Percentiles rank a stretch among this genome's conserved stretches.
Evolutionary conservation across 352 stramenopile genomes (phyloP).

Genomic region (Phytophthora fragariae): DNA sequence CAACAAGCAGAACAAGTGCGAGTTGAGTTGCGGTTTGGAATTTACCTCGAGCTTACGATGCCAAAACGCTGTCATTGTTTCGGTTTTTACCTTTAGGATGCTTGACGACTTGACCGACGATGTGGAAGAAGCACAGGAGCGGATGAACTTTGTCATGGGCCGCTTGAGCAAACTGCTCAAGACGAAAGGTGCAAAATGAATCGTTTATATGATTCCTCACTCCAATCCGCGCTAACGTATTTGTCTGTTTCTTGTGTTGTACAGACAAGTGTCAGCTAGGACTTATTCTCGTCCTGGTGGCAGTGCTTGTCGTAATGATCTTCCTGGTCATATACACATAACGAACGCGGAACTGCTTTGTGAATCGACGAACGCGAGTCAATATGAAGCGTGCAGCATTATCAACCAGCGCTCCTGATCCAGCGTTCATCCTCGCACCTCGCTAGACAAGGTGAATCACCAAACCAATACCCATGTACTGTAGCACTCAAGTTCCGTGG

Average conservation of each 20-base stretch:
- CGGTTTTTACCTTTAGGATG: constrained; percentile 52
- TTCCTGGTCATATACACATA: constrained; percentile 90
- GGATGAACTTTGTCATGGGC: constrained; percentile 88
- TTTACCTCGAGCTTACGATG: neutral
- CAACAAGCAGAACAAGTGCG: constrained; percentile 79
- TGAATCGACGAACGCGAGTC: neutral
- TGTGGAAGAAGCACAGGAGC: constrained; percentile 76
- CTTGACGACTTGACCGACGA: constrained; percentile 77
- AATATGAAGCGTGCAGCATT: constrained; percentile 13
- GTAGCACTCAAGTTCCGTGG: constrained; percentile 16
- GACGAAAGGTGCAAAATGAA: constrained; percentile 70
- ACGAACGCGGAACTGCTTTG: constrained; percentile 2
- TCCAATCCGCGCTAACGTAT: neutral
- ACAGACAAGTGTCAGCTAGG: constrained; percentile 82
- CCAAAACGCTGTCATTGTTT: neutral
- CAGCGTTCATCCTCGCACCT: neutral
- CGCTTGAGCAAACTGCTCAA: constrained; percentile 79
- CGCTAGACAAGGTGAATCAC: constrained; percentile 28
- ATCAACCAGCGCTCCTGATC: neutral
- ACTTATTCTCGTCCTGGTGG: constrained; percentile 75
- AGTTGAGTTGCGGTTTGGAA: neutral
- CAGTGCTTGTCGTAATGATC: constrained; percentile 76
- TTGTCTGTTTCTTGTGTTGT: neutral
- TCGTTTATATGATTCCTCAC: neutral
- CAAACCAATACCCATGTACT: constrained; percentile 36